Evolutionary conservation across 179 eudicot species (phyloP).

Genomic region (Silene coronaria): DNA sequence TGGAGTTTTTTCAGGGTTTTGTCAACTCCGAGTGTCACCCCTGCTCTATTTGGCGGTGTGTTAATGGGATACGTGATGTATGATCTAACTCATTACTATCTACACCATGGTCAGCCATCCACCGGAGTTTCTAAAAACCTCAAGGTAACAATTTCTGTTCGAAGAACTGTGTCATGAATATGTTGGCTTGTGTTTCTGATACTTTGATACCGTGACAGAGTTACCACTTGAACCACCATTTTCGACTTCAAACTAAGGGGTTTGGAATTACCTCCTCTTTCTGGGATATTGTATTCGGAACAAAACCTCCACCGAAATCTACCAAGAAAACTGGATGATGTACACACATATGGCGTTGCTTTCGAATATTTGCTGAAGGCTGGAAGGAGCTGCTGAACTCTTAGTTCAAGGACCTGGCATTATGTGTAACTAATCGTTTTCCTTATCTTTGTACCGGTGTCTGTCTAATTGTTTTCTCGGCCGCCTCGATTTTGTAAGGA

Average conservation of each 20-base stretch:
- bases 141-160: slow-evolving; percentile 37
- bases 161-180: background rate
- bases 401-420: background rate
- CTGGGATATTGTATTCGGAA: slow-evolving; percentile 72
- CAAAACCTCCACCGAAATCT: slow-evolving; percentile 44
- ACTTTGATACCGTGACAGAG: slow-evolving; percentile 33
- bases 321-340: slow-evolving; percentile 20
- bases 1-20: slow-evolving; percentile 45
- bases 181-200: background rate
- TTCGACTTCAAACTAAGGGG: slow-evolving; percentile 51
- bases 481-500: slow-evolving; percentile 8
- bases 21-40: slow-evolving; percentile 35
- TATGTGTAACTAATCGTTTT: background rate
- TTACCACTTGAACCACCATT: slow-evolving; percentile 75
- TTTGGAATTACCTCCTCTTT: slow-evolving; percentile 69
- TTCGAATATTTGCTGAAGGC: background rate
- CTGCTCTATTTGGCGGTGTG: slow-evolving; percentile 65
- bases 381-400: slow-evolving; percentile 1
- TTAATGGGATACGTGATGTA: slow-evolving; percentile 64
- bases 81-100: slow-evolving; percentile 66
- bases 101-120: slow-evolving; percentile 63
- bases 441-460: background rate
- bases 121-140: slow-evolving; percentile 37
- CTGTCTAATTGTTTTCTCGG: background rate
- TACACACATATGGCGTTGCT: background rate